Evolutionary conservation across 2,329 filamentous ascomycete genomes (phyloP), one percentile per base, ranked within the genome.

Genomic region (Lasiodiplodia sp.): DNA sequence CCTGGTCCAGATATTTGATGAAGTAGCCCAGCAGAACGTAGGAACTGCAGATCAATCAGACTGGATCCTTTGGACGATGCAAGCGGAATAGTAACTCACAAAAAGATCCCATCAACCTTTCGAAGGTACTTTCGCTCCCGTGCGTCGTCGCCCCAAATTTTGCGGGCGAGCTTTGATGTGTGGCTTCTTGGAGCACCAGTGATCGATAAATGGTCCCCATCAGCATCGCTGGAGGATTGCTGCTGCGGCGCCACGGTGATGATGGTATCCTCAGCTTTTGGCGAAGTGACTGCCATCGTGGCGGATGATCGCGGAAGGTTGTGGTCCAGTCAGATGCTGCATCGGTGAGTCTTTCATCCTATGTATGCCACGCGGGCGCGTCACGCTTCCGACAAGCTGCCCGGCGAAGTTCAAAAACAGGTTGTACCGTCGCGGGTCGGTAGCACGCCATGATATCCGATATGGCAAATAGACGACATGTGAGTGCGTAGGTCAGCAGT

Each of bases 391-490:
- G 10, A 28, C 11, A 25, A 28, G 21, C 18, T 31, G 44, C 5
- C 6, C 31, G 60, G 28, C 25, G n/a, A 51, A 37, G 60, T 10
- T 63, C 25, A 11, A 51, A 64, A 64, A n/a, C 47, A 31, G 47
- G 28, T 5, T 25, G 44, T 11, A 18, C n/a, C 47, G 28, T 25
- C 16, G 18, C 31, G 28, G 21, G 25, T 52, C 60, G 47, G 44
- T n/a, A 64, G 60, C 60, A 64, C 60, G 60, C 47, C 60, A 64
- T 64, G 60, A 28, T 18, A n/a, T 18, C 47, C 47, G 60, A 52
- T 21, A 64, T 64, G 51, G 60, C 60, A 64, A 64, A 52, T 38
- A 52, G 11, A 37, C 31, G 60, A 64, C 60, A 34, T 25, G 47
- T 64, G 60, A 38, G 44, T 18, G n/a, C 7, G n/a, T 34, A 52